Percentiles rank a stretch among this genome's conserved stretches.
These are phyloP conservation scores for Spizellomyces sp. DNA, from an alignment of 192 early-diverging fungal species.

Conservation along the genomic window DNA sequence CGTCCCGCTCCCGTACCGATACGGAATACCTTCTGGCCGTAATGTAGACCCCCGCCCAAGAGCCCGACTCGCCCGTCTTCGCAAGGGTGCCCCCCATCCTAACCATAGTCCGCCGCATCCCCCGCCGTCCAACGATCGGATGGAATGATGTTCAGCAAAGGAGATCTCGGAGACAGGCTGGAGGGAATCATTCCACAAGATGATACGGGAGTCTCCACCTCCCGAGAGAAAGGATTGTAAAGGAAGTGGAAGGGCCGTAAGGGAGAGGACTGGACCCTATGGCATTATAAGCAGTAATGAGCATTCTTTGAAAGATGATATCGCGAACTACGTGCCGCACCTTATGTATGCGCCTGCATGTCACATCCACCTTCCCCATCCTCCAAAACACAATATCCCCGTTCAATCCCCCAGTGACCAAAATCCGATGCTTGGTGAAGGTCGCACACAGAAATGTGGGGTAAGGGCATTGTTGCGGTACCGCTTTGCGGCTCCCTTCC, in stretches of 20 bases:
- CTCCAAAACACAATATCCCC: slow-evolving; percentile 36
- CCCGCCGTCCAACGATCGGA: slow-evolving; percentile 30
- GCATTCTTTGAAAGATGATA: neutral
- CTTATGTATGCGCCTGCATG: slow-evolving; percentile 23
- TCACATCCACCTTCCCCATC: neutral
- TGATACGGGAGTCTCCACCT: slow-evolving; percentile 26
- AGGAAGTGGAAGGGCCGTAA: slow-evolving; percentile 16
- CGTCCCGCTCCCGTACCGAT: no score
- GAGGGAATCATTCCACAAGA: slow-evolving; percentile 28
- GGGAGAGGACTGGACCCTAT: slow-evolving; percentile 25
- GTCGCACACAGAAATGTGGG: slow-evolving; percentile 14
- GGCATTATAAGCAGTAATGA: neutral
- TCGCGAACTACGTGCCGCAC: neutral
- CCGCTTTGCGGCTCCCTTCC: neutral
- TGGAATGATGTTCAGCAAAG: slow-evolving; percentile 1
- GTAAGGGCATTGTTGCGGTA: neutral
- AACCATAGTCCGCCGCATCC: slow-evolving; percentile 24
- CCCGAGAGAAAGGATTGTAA: slow-evolving; percentile 28
- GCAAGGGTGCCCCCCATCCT: slow-evolving; percentile 22
- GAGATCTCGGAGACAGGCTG: slow-evolving; percentile 18
- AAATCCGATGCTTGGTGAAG: slow-evolving; percentile 14
- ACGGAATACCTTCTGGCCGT: no score
- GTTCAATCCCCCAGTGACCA: slow-evolving; percentile 19
- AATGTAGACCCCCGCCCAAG: slow-evolving; percentile 16
- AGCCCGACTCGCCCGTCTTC: slow-evolving; percentile 30